Evolutionary conservation across 352 stramenopile species (phyloP), one percentile per base, ranked within the genome.

Genomic region (Pythium grandisporangium): DNA sequence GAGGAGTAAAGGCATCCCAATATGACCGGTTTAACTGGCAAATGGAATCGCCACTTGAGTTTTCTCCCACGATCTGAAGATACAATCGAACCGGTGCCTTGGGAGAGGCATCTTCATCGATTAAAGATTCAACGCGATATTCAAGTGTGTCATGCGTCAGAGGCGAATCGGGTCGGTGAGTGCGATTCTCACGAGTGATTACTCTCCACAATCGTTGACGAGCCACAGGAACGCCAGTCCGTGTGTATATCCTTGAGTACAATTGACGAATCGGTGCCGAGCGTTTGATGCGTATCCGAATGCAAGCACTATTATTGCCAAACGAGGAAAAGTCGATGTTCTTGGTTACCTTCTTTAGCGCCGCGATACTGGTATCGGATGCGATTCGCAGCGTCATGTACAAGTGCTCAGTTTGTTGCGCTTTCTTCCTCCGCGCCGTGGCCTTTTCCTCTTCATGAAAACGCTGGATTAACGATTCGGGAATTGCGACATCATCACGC

Each of bases 181-280:
- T 94, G 6, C 78, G 66, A 48, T 94, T 94, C 51, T 92, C 76
- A 17, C 81, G 70, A 7, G 71, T 87, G 39, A 91, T 89, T 21
- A 92, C 66, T 56, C 81, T 91, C 81, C 81, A 94, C 10, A 94
- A 45, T 14, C 81, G 70, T 27, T 90, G 76, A 6, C 63, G 67
- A 5, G 53, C 34, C 29, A 90, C 66, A 0, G 76, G 74, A 0
- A 94, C 63, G 11, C 81, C 81, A 0, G 66, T 89, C 23, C 66
- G 57, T 40, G 68, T 56, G 34, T 70, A 82, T 6, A 94, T 57
- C 10, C 63, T 70, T 27, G 48, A 49, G 23, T 89, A 84, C 1
- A 94, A 62, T n/a, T 88, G 55, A 2, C 59, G 58, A 11, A 94
- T 80, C 5, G 59, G 67, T 2, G 62, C 64, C 0, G 61, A 36